phyloP scores from a whole-genome alignment of 148 eudicot species.

The Camellia granthamiana region DNA sequence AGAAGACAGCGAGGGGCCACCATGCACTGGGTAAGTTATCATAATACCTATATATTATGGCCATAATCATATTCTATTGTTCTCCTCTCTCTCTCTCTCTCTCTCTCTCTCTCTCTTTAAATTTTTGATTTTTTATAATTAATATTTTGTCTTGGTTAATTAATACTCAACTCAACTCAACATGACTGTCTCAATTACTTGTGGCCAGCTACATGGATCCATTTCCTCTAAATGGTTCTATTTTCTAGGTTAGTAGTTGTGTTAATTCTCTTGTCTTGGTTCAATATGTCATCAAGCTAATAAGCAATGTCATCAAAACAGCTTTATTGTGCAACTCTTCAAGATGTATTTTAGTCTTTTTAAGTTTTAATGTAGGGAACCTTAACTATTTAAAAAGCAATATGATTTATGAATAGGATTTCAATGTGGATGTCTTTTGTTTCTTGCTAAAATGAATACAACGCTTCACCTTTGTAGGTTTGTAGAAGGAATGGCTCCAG shows the following conservation, averaged over 20 bases:
- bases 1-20: conserved; percentile 73
- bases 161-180: too few species aligned
- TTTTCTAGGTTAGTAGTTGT: not conserved
- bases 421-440: not conserved
- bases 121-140: too few species aligned
- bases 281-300: not conserved
- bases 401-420: not conserved
- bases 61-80: not conserved
- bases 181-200: too few species aligned
- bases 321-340: not conserved
- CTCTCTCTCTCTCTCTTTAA: too few species aligned
- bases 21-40: conserved; percentile 83
- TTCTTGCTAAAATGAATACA: not conserved
- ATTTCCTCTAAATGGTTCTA: not conserved
- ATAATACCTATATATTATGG: not conserved
- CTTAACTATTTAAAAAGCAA: not conserved
- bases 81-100: too few species aligned
- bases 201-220: too few species aligned
- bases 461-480: too few species aligned
- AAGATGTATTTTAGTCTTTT: not conserved
- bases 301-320: not conserved
- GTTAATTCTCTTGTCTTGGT: not conserved
- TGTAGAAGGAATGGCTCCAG: too few species aligned
- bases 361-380: not conserved
- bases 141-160: not conserved